A percentile compares a stretch with the other conserved stretches of the same genome.
Conservation (phyloP, 2,329 filamentous ascomycete genomes). For the Talaromyces sp. region DNA sequence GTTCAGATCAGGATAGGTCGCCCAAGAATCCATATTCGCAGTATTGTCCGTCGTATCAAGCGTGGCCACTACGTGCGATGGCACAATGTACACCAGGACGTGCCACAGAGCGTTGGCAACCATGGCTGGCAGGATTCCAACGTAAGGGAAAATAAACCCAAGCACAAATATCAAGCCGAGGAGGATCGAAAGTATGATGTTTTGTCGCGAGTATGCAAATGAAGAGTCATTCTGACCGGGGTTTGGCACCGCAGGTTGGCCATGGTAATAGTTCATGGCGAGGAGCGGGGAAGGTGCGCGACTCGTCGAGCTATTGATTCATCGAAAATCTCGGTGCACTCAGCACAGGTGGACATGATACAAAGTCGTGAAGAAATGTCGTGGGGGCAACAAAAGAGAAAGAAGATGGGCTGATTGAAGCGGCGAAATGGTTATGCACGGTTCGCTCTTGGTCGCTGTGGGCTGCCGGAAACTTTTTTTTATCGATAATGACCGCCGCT, state of each 20-base stretch:
- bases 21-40: constrained; percentile 32
- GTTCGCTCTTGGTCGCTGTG: constrained; percentile 21
- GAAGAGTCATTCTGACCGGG: constrained; percentile 27
- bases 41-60: constrained; percentile 43
- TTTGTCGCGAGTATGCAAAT: constrained; percentile 20
- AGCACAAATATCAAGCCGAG: constrained; percentile 20
- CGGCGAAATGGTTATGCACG: constrained; percentile 12
- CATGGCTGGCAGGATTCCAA: constrained; percentile 23
- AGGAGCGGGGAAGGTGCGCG: constrained; percentile 9
- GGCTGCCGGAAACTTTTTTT: constrained; percentile 25
- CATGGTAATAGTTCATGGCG: constrained; percentile 28
- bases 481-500: constrained; percentile 28
- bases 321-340: neutral
- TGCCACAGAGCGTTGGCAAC: constrained; percentile 32
- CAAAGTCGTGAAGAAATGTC: neutral
- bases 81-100: constrained; percentile 32
- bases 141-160: constrained; percentile 24
- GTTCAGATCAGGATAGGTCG: constrained; percentile 39
- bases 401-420: neutral
- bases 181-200: constrained; percentile 24
- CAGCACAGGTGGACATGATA: constrained; percentile 12
- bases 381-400: neutral
- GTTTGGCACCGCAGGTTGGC: constrained; percentile 24
- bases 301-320: neutral
- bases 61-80: constrained; percentile 34